Base-by-base conservation (phyloP, 441 rosid genomes). In the Theobroma grandiflorum region DNA sequence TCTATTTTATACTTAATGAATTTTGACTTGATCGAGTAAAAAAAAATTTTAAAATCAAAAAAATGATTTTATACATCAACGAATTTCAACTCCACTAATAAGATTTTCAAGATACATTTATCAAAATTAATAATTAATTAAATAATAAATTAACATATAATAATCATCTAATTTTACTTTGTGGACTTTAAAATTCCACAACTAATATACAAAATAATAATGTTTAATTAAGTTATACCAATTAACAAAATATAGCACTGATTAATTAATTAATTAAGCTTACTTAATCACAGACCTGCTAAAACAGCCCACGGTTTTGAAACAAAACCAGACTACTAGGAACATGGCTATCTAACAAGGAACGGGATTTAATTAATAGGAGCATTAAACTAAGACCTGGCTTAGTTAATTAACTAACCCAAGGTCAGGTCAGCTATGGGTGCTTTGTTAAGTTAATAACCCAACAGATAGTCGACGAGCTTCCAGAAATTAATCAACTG, bases 301-400 rank as follows among this genome's bases (percentile, higher is more conserved):
- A 47, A 64, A n/a, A 75, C 70, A 47, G 81, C 81, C 79, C 82
- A 45, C 81, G 49, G 71, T 78, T 80, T 81, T 57, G 58, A 49
- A 65, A 43, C 70, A 76, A 84, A 79, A 75, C 84, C 80, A 72
- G 72, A 37, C 67, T 16, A 40, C 15, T 31, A 14, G 22, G 64
- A 64, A 70, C 84, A 74, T 66, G 69, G 62, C 26, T 49, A 72
- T 55, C 18, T 20, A 38, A 38, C 35, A 72, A 38, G 47, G 18
- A 8, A 67, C 5, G 47, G 14, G 33, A 45, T 68, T 26, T 26
- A 22, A 69, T 7, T 26, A 9, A 47, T 26, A 38, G 47, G 33
- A 15, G n/a, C 61, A 72, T 72, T 37, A 72, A 53, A 53, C 49
- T 18, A 52, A 72, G 62, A 53, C 16, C 62, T 33, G 8, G 10